Evolutionary conservation across 1,139 yeast species (phyloP).

Genomic region (Candida tunisiensis): DNA sequence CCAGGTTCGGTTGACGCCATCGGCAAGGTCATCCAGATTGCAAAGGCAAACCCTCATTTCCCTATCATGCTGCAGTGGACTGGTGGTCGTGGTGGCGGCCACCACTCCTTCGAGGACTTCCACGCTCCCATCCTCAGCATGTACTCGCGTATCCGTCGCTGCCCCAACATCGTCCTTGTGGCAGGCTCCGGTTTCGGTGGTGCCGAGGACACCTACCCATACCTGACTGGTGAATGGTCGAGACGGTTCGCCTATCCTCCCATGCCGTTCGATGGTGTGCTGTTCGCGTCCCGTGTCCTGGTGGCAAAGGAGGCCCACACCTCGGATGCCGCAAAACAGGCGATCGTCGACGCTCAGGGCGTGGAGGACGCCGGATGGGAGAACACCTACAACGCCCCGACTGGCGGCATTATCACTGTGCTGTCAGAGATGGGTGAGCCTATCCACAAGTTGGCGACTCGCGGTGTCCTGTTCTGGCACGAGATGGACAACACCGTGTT

Average conservation of each 20-base stretch:
- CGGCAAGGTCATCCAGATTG: conserved; percentile 71
- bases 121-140: conserved; percentile 93
- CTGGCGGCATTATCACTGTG: conserved; percentile 95
- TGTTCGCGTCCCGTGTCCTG: conserved; percentile 96
- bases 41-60: conserved; percentile 90
- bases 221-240: conserved; percentile 96
- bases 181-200: conserved; percentile 99
- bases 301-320: conserved; percentile 93
- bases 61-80: conserved; percentile 99
- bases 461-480: conserved; percentile 90
- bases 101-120: conserved; percentile 97
- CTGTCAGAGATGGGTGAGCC: conserved; percentile 99
- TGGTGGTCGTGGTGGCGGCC: conserved; percentile 99
- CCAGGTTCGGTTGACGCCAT: conserved; percentile 97
- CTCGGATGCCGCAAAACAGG: conserved; percentile 83
- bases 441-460: conserved; percentile 93
- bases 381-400: conserved; percentile 79
- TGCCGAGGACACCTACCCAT: conserved; percentile 91
- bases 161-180: conserved; percentile 70
- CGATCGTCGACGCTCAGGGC: conserved; percentile 84
- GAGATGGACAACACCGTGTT: conserved; percentile 92
- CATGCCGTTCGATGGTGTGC: conserved; percentile 97
- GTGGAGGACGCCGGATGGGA: conserved; percentile 85
- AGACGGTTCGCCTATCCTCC: conserved; percentile 74
- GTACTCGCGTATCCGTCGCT: conserved; percentile 89